Base-by-base conservation (phyloP, 768 basidiomycete genomes). In the Dacryopinax spathularia region DNA sequence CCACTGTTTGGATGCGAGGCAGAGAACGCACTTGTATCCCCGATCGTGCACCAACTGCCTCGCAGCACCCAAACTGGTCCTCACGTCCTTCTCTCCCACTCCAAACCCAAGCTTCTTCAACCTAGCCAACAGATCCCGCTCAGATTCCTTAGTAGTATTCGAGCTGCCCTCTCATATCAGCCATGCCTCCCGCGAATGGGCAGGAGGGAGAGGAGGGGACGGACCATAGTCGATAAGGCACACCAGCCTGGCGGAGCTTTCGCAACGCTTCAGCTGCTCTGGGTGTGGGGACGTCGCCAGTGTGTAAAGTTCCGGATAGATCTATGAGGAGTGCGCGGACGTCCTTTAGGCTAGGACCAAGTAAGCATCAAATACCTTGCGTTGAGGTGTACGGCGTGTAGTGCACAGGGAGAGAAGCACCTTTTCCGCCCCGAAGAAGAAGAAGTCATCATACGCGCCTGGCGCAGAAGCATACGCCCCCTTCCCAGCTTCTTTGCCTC, bases 131-230 rank as follows among this genome's bases (percentile, higher is more conserved):
- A 87, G 70, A 2, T 73, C 74, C 2, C 62, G 41, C 0, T 77
- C 81, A 0, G 83, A 82, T 66, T 87, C 85, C 65, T 86, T 84
- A 70, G 84, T 85, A 0, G 83, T 83, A 69, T 88, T 88, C 60
- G 84, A 86, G 70, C 87, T 87, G 64, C 81, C 75, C 25, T 6
- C 16, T n/a, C 5, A 20, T 29, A 35, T 60, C 44, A 64, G 61
- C 20, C 3, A 34, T 22, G 27, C n/a, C n/a, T n/a, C n/a, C n/a
- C n/a, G n/a, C n/a, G n/a, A n/a, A n/a, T n/a, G 22, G 25, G 12
- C 60, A 20, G 31, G 34, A 18, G 36, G 4, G 48, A 27, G 5
- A 31, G 12, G 22, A 31, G 41, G 33, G 22, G 34, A 62, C 72
- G 61, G 31, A 72, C 73, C 73, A 74, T 75, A 72, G 84, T 77